Base-by-base conservation (phyloP, 106 monocot species). In the Chionographis japonica region DNA sequence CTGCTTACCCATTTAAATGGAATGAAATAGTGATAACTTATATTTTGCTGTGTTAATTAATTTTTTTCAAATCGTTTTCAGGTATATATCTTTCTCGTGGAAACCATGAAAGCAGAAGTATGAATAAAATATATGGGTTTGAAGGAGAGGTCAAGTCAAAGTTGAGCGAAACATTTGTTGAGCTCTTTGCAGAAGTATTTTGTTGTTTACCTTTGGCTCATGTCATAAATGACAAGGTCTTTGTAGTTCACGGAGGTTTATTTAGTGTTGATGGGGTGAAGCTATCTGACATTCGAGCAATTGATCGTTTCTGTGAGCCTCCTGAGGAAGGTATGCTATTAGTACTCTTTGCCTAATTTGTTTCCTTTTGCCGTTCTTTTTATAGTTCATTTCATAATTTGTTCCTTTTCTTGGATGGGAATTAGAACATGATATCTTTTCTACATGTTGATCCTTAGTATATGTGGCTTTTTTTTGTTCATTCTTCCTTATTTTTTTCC, bases 61-160 rank as follows among this genome's bases (percentile, higher is more conserved):
- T 42, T 64, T 56, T 55, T 12, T 53, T 4, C 12, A 41, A 60
- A 71, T 58, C n/a, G 37, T 60, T 75, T 81, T 51, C 83, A 97
- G 95, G 82, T 40, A 89, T 97, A 75, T 79, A 89, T 74, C 88
- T 97, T 68, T 65, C 95, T 60, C 84, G 95, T 63, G 95, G 95
- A 65, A 97, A 90, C 58, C 97, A 97, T 77, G 97, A 97, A 70
- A 97, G 97, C 77, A 92, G 84, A 69, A 92, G 84, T 46, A 97
- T 97, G 97, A 97, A 97, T 62, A 97, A 97, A 70, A 97, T 97
- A 42, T 97, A 97, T 83, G 97, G 97, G 40, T 97, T 97, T 78
- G 97, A 97, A 66, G 97, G 97, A 51, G 97, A 97, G 68, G 97
- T 97, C 59, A 86, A 61, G 64, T 97, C 97, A 60, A 97, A 97